Evolutionary conservation across 2,329 filamentous ascomycete genomes (phyloP).

Genomic region (Phialophora chinensis): DNA sequence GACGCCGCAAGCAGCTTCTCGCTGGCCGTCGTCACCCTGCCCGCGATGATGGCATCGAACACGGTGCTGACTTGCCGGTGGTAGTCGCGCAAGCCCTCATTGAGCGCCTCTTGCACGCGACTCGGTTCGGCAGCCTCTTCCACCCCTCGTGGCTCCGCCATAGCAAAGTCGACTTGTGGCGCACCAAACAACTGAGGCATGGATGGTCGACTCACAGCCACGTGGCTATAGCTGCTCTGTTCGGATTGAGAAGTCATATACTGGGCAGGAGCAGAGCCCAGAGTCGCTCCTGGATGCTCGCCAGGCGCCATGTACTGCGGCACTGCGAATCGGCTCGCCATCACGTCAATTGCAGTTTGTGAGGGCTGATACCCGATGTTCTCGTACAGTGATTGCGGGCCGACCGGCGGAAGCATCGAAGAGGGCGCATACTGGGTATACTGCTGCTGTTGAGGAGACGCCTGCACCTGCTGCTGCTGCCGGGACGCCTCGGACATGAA

Average conservation of each 20-base stretch:
- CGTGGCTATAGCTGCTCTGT: constrained; percentile 65
- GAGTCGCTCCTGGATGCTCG: constrained; percentile 68
- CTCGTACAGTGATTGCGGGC: constrained; percentile 72
- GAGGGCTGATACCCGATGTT: constrained; percentile 73
- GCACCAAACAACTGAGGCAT: constrained; percentile 59
- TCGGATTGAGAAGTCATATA: constrained; percentile 70
- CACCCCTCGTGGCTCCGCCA: constrained; percentile 46
- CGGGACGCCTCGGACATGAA: constrained; percentile 60
- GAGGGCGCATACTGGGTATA: constrained; percentile 64
- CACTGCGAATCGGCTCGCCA: constrained; percentile 70
- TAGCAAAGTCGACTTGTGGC: constrained; percentile 57
- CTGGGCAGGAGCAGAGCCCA: constrained; percentile 62
- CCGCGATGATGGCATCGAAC: constrained; percentile 72
- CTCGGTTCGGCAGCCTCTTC: constrained; percentile 42
- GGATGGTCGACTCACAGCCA: constrained; percentile 59
- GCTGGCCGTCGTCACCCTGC: constrained; percentile 65
- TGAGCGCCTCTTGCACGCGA: constrained; percentile 55
- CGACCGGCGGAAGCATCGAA: constrained; percentile 69
- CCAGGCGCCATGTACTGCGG: constrained; percentile 75
- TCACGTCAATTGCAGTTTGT: constrained; percentile 78
- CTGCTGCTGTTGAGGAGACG: constrained; percentile 55
- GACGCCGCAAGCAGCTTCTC: constrained; percentile 66
- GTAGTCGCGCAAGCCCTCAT: constrained; percentile 73
- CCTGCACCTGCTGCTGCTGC: constrained; percentile 40
- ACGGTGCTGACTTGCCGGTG: constrained; percentile 64